Evolutionary conservation across 2,329 filamentous ascomycete species (phyloP).

Genomic region (Xylaria sp.): DNA sequence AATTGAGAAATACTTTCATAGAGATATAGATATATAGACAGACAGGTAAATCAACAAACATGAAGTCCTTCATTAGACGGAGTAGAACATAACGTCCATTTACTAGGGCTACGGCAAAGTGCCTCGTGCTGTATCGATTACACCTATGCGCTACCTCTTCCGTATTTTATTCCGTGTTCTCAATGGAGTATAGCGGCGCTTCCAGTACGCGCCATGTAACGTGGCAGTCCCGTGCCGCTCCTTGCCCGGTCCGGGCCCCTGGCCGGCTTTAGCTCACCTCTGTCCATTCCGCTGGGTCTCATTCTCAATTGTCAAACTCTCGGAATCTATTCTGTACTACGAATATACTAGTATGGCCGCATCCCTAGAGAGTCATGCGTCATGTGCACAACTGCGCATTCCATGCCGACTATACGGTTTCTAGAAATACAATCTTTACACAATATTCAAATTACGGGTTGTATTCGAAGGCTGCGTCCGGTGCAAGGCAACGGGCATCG

Average conservation of each 20-base stretch:
- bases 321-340: neutral
- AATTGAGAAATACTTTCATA: no score
- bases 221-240: slow-evolving; percentile 25
- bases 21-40: no score
- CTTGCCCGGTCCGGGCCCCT: slow-evolving; percentile 18
- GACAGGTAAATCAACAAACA: no score
- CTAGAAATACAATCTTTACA: neutral
- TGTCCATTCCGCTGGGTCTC: slow-evolving; percentile 28
- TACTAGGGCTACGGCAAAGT: no score
- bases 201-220: slow-evolving; percentile 27
- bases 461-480: slow-evolving; percentile 2
- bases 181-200: neutral
- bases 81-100: no score
- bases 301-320: neutral
- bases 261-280: slow-evolving; percentile 18
- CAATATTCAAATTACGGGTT: neutral
- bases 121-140: no score
- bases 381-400: neutral
- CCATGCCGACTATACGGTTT: no score
- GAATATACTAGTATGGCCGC: neutral
- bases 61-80: no score
- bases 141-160: no score
- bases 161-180: neutral
- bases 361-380: neutral
- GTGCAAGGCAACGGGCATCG: slow-evolving; percentile 30